Evolutionary conservation across 2,329 filamentous ascomycete genomes (phyloP).

Genomic region (Xylariaceae sp.): DNA sequence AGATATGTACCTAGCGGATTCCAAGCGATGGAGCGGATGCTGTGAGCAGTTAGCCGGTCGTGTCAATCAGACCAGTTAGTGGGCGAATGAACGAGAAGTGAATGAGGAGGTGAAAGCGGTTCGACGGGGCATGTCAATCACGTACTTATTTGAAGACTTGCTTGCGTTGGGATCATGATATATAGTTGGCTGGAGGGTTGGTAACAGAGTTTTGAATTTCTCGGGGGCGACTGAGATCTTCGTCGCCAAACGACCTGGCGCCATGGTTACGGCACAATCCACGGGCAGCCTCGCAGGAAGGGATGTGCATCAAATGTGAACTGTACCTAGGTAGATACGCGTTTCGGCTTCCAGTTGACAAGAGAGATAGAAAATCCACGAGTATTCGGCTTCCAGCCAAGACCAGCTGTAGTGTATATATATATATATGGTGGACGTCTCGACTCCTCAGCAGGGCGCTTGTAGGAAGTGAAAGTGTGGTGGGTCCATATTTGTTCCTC

Average conservation of each 20-base stretch:
- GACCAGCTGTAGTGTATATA: not conserved
- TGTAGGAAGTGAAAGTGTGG: not conserved
- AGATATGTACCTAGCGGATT: constrained; percentile 79
- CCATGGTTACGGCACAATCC: constrained; percentile 21
- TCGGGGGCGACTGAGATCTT: constrained; percentile 33
- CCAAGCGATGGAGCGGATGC: constrained; percentile 80
- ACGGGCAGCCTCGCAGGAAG: too few relatives aligned
- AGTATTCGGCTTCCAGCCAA: not conserved
- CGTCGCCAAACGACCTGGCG: constrained; percentile 25
- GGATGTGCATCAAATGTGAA: too few relatives aligned
- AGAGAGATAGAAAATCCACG: too few relatives aligned
- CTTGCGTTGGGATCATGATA: constrained; percentile 32
- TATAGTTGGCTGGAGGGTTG: constrained; percentile 32
- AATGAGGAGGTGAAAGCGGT: not conserved
- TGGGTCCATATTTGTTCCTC: too few relatives aligned
- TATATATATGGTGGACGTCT: too few relatives aligned
- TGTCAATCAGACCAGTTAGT: not conserved
- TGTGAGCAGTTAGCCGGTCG: constrained; percentile 34
- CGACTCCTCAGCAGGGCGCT: not conserved
- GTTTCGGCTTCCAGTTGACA: too few relatives aligned
- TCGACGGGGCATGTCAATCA: not conserved
- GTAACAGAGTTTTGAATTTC: constrained; percentile 33
- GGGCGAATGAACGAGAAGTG: too few relatives aligned
- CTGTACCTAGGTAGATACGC: too few relatives aligned
- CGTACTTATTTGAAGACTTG: constrained; percentile 32